phyloP scores from a whole-genome alignment of 129 eudicot genomes.

The Flaveria robusta region DNA sequence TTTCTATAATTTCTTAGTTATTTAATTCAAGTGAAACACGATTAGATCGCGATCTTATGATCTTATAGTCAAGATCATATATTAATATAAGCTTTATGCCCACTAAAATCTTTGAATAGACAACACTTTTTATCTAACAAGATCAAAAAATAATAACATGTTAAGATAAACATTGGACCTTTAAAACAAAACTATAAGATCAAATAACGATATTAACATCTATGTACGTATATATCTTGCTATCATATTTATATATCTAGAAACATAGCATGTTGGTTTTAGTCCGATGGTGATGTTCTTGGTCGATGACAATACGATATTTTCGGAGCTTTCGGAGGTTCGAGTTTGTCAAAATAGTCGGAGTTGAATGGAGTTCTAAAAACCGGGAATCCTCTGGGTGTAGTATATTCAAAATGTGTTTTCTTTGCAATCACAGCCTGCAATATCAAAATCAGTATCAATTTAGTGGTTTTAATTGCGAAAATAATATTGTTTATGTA shows the following conservation, averaged over 20 bases:
- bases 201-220: background rate
- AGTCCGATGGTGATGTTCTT: background rate
- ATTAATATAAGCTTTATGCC: background rate
- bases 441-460: background rate
- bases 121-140: background rate
- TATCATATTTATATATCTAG: background rate
- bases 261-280: background rate
- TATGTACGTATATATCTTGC: background rate
- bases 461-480: background rate
- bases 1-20: background rate
- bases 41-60: background rate
- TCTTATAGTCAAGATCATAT: background rate
- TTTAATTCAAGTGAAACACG: background rate
- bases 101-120: background rate
- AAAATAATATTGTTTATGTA: background rate
- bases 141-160: background rate
- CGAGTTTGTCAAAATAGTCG: slow-evolving; percentile 37
- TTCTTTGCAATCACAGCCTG: slow-evolving; percentile 51
- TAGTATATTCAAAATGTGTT: slow-evolving; percentile 48
- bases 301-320: slow-evolving; percentile 27
- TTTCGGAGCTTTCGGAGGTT: slow-evolving; percentile 64
- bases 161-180: background rate
- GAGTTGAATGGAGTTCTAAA: slow-evolving; percentile 33
- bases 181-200: background rate
- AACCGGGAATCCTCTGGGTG: slow-evolving; percentile 44